Percentiles rank a stretch among this genome's conserved stretches.
Conservation (phyloP, 2,329 filamentous ascomycete species). For the Fusarium chuoi region DNA sequence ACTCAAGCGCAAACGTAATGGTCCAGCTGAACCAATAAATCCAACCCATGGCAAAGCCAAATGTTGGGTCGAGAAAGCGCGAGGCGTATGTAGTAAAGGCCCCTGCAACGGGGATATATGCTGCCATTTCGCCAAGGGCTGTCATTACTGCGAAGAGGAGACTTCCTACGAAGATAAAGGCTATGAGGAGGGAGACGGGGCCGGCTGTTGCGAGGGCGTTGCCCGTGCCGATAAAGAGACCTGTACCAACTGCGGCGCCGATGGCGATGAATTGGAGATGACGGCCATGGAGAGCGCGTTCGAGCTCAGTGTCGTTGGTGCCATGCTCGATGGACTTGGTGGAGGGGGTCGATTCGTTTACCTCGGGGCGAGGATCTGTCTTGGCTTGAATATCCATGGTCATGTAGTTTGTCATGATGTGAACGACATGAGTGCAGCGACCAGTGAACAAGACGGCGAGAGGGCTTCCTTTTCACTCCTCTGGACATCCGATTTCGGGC, state of each 20-base stretch:
- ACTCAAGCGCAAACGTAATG: conserved; percentile 67
- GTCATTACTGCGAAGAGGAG: conserved; percentile 25
- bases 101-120: conserved; percentile 65
- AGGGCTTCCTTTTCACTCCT: neutral
- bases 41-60: conserved; percentile 68
- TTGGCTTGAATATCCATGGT: conserved; percentile 29
- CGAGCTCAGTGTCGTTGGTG: conserved; percentile 59
- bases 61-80: conserved; percentile 64
- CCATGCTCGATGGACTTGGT: conserved; percentile 46
- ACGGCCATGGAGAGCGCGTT: conserved; percentile 67
- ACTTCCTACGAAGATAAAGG: conserved; percentile 23
- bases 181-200: conserved; percentile 21
- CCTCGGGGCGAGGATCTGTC: neutral
- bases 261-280: conserved; percentile 67
- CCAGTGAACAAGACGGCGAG: rapidly evolving
- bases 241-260: conserved; percentile 69
- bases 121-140: conserved; percentile 63
- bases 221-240: conserved; percentile 63
- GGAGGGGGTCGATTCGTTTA: conserved; percentile 9
- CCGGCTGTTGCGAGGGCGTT: conserved; percentile 16
- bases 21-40: conserved; percentile 72
- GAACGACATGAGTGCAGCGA: no score
- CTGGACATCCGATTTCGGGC: neutral
- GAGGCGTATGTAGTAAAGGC: conserved; percentile 63
- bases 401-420: neutral